Base-by-base conservation (phyloP, 495 filamentous ascomycete species). In the Penicillium pulvis region DNA sequence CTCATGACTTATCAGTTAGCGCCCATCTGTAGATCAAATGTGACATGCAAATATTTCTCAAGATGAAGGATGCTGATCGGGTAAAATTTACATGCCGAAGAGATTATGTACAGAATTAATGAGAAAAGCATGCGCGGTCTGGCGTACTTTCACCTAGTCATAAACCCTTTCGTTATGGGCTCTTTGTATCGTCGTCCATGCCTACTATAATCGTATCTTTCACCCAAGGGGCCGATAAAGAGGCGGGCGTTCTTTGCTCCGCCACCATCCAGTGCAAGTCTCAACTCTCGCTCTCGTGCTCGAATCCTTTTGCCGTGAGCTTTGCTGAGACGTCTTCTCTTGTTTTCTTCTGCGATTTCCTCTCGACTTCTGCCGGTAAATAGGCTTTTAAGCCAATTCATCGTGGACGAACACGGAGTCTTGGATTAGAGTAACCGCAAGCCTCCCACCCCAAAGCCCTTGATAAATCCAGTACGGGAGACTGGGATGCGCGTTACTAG, bases 271-370 rank as follows among this genome's bases (percentile, higher is more conserved):
- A n/a, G 14, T 17, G 46, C 46, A n/a, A 49, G 23, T 10, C 46
- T 49, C 12, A 49, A 28, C 17, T 49, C 46, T 49, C 46, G 46
- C 8, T 49, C 46, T 49, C 46, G 46, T 3, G 46, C 46, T 49
- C 23, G 24, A 1, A 49, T 9, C 16, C 26, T 24, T 31, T 49
- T 49, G 26, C 4, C 7, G 26, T 31, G 46, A n/a, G 16, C 4
- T 49, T 31, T 49, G 4, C 46, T 31, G 6, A 30, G 4, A 31
- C 46, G 46, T 16, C 14, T 49, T 33, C 16, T n/a, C 16, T 28
- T 28, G 46, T 16, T 6, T 28, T 17, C 11, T 46, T 20, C 43
- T 9, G 43, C 43, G 19, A 46, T 51, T 17, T 49, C 11, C 19
- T 51, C 41, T n/a, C 16, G 5, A 28, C 17, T 43, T 12, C 43